A percentile compares a stretch with the other conserved stretches of the same genome.
Evolutionary conservation across 106 monocot genomes (phyloP).

Genomic region (Vanilla planifolia): DNA sequence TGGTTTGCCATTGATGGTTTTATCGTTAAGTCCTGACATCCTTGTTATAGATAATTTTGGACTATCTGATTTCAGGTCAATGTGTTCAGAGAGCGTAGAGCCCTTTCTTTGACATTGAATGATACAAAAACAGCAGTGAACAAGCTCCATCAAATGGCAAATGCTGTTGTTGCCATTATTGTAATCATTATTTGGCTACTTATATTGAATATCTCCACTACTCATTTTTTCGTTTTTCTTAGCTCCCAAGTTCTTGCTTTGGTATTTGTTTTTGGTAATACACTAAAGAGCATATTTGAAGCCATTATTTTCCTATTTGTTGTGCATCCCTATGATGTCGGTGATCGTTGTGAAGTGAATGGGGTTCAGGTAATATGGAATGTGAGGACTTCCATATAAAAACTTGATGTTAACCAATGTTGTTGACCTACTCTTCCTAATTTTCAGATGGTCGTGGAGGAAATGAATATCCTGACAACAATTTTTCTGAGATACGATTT

Average conservation of each 20-base stretch:
- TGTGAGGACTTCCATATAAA: background rate
- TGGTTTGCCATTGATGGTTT: background rate
- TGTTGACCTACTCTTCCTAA: conserved; percentile 1
- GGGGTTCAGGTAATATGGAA: conserved; percentile 58
- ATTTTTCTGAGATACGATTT: conserved; percentile 72
- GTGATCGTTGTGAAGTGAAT: conserved; percentile 80
- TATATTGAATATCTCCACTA: conserved; percentile 59
- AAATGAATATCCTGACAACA: conserved; percentile 95
- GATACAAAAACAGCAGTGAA: conserved; percentile 95
- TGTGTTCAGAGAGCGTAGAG: conserved; percentile 78
- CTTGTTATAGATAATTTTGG: background rate
- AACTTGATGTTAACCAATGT: no score
- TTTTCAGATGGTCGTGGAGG: conserved; percentile 81
- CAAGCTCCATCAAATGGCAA: conserved; percentile 82
- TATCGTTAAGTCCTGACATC: background rate
- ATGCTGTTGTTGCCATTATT: conserved; percentile 51
- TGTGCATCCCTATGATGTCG: conserved; percentile 92
- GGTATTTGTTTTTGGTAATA: conserved; percentile 80
- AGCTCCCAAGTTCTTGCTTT: conserved; percentile 69
- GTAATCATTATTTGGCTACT: conserved; percentile 69
- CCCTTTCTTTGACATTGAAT: conserved; percentile 74
- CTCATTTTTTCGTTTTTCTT: conserved; percentile 63
- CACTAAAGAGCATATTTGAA: conserved; percentile 76
- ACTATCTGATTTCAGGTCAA: conserved; percentile 41
- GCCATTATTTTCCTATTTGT: conserved; percentile 83